These are phyloP conservation scores for Penicillium paxilli DNA, from an alignment of 495 filamentous ascomycete species.

Conservation along the genomic window DNA sequence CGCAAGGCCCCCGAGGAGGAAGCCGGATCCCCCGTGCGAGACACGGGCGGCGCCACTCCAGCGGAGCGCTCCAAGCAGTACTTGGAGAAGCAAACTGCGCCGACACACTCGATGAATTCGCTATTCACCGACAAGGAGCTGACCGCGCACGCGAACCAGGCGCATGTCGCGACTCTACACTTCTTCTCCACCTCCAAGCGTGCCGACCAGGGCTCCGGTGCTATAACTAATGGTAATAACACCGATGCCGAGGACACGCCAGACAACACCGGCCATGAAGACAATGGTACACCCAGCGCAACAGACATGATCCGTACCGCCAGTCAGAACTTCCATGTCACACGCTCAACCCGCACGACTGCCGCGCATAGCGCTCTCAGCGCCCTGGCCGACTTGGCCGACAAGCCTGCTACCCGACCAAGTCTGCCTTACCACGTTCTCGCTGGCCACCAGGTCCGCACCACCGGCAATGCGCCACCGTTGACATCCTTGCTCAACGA, in stretches of 20 bases:
- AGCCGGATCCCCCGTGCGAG: constrained; percentile 66
- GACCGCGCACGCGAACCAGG: constrained; percentile 67
- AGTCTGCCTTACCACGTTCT: constrained; percentile 62
- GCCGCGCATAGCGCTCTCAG: constrained; percentile 55
- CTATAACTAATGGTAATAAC: constrained; percentile 45
- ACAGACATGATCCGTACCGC: constrained; percentile 70
- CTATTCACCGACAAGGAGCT: constrained; percentile 96
- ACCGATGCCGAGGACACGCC: constrained; percentile 47
- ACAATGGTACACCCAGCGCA: constrained; percentile 53
- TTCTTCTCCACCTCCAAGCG: constrained; percentile 53
- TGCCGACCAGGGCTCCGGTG: constrained; percentile 41
- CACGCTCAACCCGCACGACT: constrained; percentile 64
- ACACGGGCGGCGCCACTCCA: constrained; percentile 47
- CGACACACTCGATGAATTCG: constrained; percentile 78
- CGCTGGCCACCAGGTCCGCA: constrained; percentile 48
- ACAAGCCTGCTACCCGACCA: constrained; percentile 62
- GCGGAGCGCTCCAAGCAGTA: constrained; percentile 45
- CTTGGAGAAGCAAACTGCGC: constrained; percentile 39
- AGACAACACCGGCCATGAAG: constrained; percentile 52
- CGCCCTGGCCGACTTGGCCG: constrained; percentile 62
- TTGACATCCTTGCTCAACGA: constrained; percentile 55
- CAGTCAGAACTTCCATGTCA: constrained; percentile 65
- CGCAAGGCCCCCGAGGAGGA: constrained; percentile 71
- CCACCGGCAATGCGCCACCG: constrained; percentile 47
- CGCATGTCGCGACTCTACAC: constrained; percentile 65